Conservation (phyloP, 352 stramenopile genomes). For the Phytophthora pistaciae region DNA sequence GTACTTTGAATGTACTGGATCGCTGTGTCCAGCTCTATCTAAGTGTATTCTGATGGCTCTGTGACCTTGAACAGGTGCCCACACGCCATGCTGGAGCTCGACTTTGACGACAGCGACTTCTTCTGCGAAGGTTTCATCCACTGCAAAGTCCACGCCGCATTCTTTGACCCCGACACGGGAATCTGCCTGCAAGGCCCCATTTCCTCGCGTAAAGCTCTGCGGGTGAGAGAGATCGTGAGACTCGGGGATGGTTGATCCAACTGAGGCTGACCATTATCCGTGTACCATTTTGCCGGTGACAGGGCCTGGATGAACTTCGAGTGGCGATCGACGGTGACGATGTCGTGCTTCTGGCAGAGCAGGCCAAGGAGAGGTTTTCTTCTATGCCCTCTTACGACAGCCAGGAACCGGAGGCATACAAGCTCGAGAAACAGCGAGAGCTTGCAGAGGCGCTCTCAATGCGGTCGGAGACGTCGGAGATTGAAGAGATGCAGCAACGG, state of each 20-base stretch:
- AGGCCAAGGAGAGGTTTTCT: slow-evolving; percentile 9
- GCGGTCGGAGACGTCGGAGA: slow-evolving; percentile 46
- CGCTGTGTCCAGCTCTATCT: background rate
- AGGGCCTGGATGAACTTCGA: slow-evolving; percentile 52
- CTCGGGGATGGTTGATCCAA: background rate
- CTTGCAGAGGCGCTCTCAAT: slow-evolving; percentile 49
- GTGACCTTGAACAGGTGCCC: slow-evolving; percentile 47
- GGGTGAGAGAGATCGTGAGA: slow-evolving; percentile 33
- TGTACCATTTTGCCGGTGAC: background rate
- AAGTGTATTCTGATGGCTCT: slow-evolving; percentile 8
- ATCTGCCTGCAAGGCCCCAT: slow-evolving; percentile 72
- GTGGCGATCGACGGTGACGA: slow-evolving; percentile 53
- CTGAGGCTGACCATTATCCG: background rate
- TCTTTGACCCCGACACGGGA: slow-evolving; percentile 82
- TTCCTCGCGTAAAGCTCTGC: slow-evolving; percentile 45
- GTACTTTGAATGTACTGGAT: slow-evolving; percentile 6
- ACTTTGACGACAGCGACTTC: slow-evolving; percentile 86
- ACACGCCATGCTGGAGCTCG: slow-evolving; percentile 77
- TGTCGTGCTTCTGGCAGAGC: slow-evolving; percentile 46
- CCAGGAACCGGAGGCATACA: slow-evolving; percentile 46
- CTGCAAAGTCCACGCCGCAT: slow-evolving; percentile 84
- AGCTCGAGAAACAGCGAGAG: slow-evolving; percentile 49
- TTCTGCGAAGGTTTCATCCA: slow-evolving; percentile 83
- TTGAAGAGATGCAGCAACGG: slow-evolving; percentile 57
- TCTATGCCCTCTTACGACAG: slow-evolving; percentile 29